These are phyloP conservation scores for Euphorbia pulcherrima DNA, from an alignment of 345 rosid genomes.

Conservation along the genomic window DNA sequence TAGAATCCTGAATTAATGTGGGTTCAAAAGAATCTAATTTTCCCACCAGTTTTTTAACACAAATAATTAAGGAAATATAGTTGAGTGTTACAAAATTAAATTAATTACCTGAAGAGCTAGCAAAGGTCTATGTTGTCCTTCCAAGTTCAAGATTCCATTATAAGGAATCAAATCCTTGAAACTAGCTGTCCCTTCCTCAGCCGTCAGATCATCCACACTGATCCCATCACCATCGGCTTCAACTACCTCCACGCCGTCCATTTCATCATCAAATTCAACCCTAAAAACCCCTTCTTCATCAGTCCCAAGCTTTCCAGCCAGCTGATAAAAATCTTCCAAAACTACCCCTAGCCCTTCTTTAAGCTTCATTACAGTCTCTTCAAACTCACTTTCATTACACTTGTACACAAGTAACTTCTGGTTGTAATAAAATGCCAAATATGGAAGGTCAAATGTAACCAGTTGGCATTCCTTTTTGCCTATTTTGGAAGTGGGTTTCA, in stretches of 20 bases:
- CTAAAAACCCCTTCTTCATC: conserved; percentile 76
- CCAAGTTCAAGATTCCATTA: conserved; percentile 64
- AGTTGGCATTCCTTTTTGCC: conserved; percentile 67
- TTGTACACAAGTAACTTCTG: conserved; percentile 82
- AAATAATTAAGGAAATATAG: neutral
- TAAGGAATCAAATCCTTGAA: conserved; percentile 71
- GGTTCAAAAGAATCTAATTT: too few relatives aligned
- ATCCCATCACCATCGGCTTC: conserved; percentile 57
- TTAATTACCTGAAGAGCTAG: conserved; percentile 62
- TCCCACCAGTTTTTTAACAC: too few relatives aligned
- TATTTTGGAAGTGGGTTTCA: conserved; percentile 52
- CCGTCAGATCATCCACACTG: conserved; percentile 58
- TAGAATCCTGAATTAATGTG: too few relatives aligned
- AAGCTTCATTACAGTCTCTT: conserved; percentile 56
- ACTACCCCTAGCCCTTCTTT: conserved; percentile 63
- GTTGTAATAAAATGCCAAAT: conserved; percentile 76
- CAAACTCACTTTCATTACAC: conserved; percentile 23
- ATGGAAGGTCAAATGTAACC: conserved; percentile 89
- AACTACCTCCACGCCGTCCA: conserved; percentile 74
- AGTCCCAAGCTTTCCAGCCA: conserved; percentile 74
- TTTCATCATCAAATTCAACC: conserved; percentile 68
- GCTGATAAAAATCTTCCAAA: conserved; percentile 72
- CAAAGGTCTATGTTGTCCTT: conserved; percentile 66
- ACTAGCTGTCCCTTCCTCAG: conserved; percentile 47
- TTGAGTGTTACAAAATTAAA: neutral